Base-by-base conservation (phyloP, 345 rosid species). In the Atalantia buxifolia region DNA sequence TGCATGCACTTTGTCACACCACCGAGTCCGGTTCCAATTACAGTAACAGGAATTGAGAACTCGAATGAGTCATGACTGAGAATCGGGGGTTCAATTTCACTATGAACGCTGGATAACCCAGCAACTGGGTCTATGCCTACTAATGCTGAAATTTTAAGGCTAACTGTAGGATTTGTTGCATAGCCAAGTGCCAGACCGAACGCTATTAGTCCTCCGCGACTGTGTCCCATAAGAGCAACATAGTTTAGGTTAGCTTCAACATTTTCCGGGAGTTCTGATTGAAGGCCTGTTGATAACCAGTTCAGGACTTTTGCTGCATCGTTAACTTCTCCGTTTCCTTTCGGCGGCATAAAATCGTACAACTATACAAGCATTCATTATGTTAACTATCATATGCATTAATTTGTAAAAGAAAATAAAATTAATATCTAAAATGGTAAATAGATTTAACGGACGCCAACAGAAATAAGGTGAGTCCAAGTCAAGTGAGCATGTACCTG, bases 101-200 rank as follows among this genome's bases (percentile, higher is more conserved):
- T 42, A 42, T 42, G 48, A 42, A 42, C 13, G 2, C 0, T 9
- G 0, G 48, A 1, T 1, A 3, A 0, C 5, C 88, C 86, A 21
- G 79, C 91, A 5, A 86, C 89, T 0, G 85, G 89, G 72, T 83
- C 87, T n/a, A 88, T 66, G 8, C 79, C 88, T 2, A 79, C 36
- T 4, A 88, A 25, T 5, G 84, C 78, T 2, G 83, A 81, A 28
- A 84, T 40, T 5, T 50, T 7, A 36, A 36, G 38, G 4, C 38
- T 42, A 42, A 35, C 7, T 35, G 38, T 7, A 42, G 48, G 48
- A 10, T 8, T 42, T 42, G 48, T 42, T 8, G 48, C 70, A 28
- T 70, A 69, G 1, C 85, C 86, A 22, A 84, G 86, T 14, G 85
- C 83, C 0, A 88, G 71, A 2, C 84, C 85, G 56, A 82, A 85